phyloP scores from a whole-genome alignment of 2,329 filamentous ascomycete species.

The Ceratocystis variospora region DNA sequence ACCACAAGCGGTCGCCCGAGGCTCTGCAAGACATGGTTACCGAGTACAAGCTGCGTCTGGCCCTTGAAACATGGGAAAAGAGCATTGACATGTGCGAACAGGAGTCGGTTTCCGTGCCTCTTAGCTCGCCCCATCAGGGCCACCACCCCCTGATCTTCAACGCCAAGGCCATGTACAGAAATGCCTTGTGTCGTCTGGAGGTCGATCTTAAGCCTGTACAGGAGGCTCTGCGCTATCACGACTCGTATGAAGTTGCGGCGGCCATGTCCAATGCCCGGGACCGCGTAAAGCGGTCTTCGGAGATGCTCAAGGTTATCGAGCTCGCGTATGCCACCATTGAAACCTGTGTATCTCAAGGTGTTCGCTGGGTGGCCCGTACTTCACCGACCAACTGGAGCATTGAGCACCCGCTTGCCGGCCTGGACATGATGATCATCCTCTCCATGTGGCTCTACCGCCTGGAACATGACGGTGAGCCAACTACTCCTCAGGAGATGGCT shows the following conservation, averaged over 20 bases:
- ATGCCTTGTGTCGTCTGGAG: conserved; percentile 79
- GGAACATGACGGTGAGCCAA: conserved; percentile 88
- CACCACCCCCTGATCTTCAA: conserved; percentile 89
- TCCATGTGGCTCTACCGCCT: conserved; percentile 97
- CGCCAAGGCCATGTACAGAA: conserved; percentile 91
- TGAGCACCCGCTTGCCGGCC: conserved; percentile 87
- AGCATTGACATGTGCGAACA: conserved; percentile 87
- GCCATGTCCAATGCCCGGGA: conserved; percentile 92
- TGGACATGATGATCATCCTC: conserved; percentile 95
- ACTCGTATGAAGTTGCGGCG: conserved; percentile 89
- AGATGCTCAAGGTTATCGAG: conserved; percentile 98
- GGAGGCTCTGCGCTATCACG: conserved; percentile 91
- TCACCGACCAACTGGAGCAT: conserved; percentile 98
- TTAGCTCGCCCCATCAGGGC: conserved; percentile 88
- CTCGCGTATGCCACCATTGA: conserved; percentile 97
- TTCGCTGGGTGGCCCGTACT: conserved; percentile 95
- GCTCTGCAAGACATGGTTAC: conserved; percentile 93
- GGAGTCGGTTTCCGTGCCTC: conserved; percentile 72
- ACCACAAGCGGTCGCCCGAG: conserved; percentile 96
- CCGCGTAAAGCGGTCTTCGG: conserved; percentile 82
- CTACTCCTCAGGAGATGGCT: conserved; percentile 65
- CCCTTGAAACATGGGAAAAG: conserved; percentile 97
- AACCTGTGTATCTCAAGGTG: conserved; percentile 83
- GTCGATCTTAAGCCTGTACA: conserved; percentile 93
- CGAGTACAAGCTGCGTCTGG: conserved; percentile 91